A percentile compares a stretch with the other conserved stretches of the same genome.
Evolutionary conservation across 2,329 filamentous ascomycete species (phyloP).

Genomic region (Penicillium sp.): DNA sequence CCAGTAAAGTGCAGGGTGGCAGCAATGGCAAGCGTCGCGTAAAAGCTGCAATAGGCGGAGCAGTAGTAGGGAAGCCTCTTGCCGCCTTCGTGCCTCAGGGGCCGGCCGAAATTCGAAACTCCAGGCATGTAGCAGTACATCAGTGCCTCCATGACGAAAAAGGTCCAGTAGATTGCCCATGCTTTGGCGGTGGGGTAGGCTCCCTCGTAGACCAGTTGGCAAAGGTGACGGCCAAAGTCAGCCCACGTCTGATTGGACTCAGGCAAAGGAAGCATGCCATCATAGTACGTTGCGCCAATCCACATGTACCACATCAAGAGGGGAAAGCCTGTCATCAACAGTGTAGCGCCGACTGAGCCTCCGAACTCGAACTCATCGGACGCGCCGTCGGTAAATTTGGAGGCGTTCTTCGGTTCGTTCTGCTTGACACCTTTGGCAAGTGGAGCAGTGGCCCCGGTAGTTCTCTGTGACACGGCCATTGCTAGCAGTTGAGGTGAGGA

Average conservation of each 20-base stretch:
- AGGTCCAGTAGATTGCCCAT: constrained; percentile 92
- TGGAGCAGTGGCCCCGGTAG: neutral
- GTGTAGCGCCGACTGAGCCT: constrained; percentile 68
- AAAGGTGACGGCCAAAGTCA: constrained; percentile 70
- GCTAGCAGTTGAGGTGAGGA: neutral
- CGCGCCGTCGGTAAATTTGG: neutral
- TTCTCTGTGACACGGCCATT: neutral
- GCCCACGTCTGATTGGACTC: constrained; percentile 59
- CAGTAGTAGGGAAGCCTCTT: constrained; percentile 92
- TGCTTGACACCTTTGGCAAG: neutral
- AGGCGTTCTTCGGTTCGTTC: neutral
- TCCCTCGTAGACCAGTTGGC: constrained; percentile 69
- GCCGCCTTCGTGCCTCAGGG: constrained; percentile 73
- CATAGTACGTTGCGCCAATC: constrained; percentile 88
- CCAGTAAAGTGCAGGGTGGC: constrained; percentile 72
- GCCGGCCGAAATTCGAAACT: constrained; percentile 82
- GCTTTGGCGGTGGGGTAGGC: constrained; percentile 78
- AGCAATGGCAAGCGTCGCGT: constrained; percentile 71
- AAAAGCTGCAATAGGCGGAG: constrained; percentile 81
- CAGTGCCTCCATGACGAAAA: constrained; percentile 76
- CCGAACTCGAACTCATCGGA: constrained; percentile 68
- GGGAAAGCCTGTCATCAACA: constrained; percentile 88
- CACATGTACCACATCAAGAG: constrained; percentile 98
- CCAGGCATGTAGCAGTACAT: constrained; percentile 85
- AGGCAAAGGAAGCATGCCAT: constrained; percentile 71